Conservation (phyloP, 2,329 filamentous ascomycete species). For the Acrocalymma vagum region DNA sequence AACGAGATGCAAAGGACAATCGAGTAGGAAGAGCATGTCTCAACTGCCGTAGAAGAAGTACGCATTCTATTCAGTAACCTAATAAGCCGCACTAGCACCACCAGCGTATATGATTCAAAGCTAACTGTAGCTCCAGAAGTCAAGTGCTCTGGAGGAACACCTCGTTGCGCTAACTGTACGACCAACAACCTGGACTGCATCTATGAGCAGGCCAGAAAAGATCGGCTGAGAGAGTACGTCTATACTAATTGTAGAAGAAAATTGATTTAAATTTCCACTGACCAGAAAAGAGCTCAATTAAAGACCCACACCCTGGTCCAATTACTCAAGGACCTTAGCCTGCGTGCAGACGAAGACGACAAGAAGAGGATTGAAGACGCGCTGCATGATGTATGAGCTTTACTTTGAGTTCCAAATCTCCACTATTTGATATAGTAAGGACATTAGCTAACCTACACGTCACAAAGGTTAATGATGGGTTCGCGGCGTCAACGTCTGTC, state of each 20-base stretch:
- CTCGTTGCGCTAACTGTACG: slow-evolving; percentile 27
- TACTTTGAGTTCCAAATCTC: background rate
- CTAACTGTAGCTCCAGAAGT: slow-evolving; percentile 21
- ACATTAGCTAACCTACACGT: background rate
- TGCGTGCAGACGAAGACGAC: slow-evolving; percentile 19
- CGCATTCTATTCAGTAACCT: background rate
- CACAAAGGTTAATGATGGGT: slow-evolving; percentile 27
- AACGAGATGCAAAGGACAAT: slow-evolving; percentile 21
- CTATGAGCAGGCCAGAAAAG: slow-evolving; percentile 32
- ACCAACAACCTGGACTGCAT: slow-evolving; percentile 18
- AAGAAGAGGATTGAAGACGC: slow-evolving; percentile 23
- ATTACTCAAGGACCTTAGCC: slow-evolving; percentile 27
- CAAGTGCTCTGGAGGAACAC: slow-evolving; percentile 32
- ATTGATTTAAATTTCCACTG: too few species aligned
- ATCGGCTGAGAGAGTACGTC: slow-evolving; percentile 31
- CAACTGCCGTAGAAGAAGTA: slow-evolving; percentile 32
- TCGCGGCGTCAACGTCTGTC: slow-evolving; percentile 8
- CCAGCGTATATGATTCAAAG: background rate
- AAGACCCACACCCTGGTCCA: slow-evolving; percentile 26
- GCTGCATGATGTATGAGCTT: slow-evolving; percentile 28
- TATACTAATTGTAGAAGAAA: background rate
- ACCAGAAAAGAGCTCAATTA: too few species aligned
- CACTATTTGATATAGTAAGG: too few species aligned
- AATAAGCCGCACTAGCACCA: too few species aligned
- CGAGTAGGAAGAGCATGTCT: slow-evolving; percentile 32